These are phyloP conservation scores for Penicillium salamii DNA, from an alignment of 495 filamentous ascomycete genomes.

Conservation along the genomic window DNA sequence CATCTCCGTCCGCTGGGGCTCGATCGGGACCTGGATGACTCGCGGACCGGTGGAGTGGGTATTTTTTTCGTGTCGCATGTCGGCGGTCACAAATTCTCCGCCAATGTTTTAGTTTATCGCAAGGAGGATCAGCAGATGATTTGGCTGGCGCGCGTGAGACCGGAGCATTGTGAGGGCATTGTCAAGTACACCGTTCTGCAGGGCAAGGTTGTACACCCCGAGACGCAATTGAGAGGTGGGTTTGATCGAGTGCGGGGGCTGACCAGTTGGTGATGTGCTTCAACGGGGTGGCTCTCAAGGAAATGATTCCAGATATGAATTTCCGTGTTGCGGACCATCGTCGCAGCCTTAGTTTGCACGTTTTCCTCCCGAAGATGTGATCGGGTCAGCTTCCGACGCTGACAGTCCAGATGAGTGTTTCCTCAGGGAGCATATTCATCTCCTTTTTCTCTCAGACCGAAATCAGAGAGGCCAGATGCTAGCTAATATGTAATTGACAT, in stretches of 20 bases:
- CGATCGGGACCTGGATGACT: constrained; percentile 83
- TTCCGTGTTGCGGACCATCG: too few relatives aligned
- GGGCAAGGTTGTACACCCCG: constrained; percentile 90
- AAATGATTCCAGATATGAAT: background rate
- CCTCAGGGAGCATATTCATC: too few relatives aligned
- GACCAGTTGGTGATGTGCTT: constrained; percentile 72
- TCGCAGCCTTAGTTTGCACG: too few relatives aligned
- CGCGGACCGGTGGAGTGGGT: constrained; percentile 80
- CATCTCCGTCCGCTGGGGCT: constrained; percentile 82
- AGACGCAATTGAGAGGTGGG: constrained; percentile 79
- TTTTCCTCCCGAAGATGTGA: too few relatives aligned
- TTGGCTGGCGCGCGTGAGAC: constrained; percentile 83
- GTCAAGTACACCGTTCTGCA: constrained; percentile 84
- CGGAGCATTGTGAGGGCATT: constrained; percentile 92
- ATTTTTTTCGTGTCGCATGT: constrained; percentile 96
- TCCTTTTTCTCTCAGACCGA: too few relatives aligned
- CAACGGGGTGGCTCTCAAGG: background rate
- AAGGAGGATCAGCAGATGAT: constrained; percentile 75
- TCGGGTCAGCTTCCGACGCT: background rate
- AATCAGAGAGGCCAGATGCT: too few relatives aligned
- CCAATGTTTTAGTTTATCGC: constrained; percentile 88
- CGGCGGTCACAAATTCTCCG: constrained; percentile 90
- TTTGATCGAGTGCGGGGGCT: constrained; percentile 76
- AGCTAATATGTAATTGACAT: too few relatives aligned
- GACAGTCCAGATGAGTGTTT: too few relatives aligned